Evolutionary conservation across 345 rosid species (phyloP).

Genomic region (Eucalyptus marginata): DNA sequence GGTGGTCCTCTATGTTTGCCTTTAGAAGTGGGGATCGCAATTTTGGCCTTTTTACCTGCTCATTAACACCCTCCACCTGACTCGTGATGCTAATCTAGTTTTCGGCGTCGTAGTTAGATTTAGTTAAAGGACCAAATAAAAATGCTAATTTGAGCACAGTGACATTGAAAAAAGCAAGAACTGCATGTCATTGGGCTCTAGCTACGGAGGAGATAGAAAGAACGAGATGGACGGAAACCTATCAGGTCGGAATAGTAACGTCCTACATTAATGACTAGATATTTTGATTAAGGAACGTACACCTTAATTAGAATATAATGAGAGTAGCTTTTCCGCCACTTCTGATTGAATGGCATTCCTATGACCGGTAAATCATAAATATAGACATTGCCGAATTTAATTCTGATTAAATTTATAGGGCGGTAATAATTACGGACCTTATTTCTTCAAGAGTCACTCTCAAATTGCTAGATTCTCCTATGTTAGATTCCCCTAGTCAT

Average conservation of each 20-base stretch:
- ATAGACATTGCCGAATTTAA: not conserved
- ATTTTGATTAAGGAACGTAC: too few species aligned
- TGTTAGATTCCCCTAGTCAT: too few species aligned
- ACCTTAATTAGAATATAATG: too few species aligned
- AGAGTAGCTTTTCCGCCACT: not conserved
- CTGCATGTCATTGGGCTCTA: not conserved
- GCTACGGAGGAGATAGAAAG: not conserved
- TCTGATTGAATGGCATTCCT: not conserved
- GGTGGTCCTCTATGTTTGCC: not conserved
- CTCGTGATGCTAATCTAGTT: not conserved
- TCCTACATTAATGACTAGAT: not conserved
- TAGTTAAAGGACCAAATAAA: not conserved
- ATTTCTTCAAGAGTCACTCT: too few species aligned
- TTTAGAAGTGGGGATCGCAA: not conserved
- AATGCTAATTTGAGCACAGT: not conserved
- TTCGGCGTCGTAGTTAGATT: too few species aligned
- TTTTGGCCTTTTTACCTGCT: not conserved
- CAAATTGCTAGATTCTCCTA: not conserved
- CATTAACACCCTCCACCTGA: too few species aligned
- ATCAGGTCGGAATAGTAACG: not conserved
- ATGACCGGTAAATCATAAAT: too few species aligned
- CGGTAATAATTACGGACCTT: accelerated
- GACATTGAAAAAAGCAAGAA: not conserved
- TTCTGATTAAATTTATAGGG: not conserved
- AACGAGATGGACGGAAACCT: not conserved